Conservation (phyloP, 2,329 filamentous ascomycete species). For the Furcasterigmium sp. region DNA sequence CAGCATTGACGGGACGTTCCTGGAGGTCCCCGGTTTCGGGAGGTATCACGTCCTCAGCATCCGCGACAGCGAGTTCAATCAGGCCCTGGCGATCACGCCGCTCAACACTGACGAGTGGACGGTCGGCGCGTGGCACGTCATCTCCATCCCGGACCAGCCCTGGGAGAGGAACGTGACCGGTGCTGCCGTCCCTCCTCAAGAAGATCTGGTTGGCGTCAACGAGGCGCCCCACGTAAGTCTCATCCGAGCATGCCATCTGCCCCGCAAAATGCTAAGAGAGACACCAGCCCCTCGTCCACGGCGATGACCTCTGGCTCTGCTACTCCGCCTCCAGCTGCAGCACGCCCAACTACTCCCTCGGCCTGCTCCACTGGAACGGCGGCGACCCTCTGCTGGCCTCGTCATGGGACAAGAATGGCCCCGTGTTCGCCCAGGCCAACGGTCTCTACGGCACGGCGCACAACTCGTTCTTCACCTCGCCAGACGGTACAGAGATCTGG, state of each 20-base stretch:
- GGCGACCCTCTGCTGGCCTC: constrained; percentile 4
- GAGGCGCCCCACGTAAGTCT: constrained; percentile 1
- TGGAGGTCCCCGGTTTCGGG: constrained; percentile 5
- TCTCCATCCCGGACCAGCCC: constrained; percentile 11
- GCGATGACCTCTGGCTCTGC: constrained; percentile 10
- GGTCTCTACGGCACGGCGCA: constrained; percentile 12
- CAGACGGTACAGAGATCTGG: constrained; percentile 2
- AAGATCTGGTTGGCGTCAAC: constrained; percentile 2
- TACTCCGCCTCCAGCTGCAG: constrained; percentile 12
- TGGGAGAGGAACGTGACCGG: constrained; percentile 10
- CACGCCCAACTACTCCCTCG: constrained; percentile 10
- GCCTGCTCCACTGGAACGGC: constrained; percentile 9
- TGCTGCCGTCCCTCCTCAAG: background rate
- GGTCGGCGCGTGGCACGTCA: constrained; percentile 10
- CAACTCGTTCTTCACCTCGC: constrained; percentile 9
- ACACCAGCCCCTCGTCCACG: constrained; percentile 9
- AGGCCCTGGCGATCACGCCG: constrained; percentile 9
- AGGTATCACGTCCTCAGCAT: constrained; percentile 10
- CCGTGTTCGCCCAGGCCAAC: constrained; percentile 11
- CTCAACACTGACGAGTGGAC: constrained; percentile 9
- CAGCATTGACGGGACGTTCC: constrained; percentile 2
- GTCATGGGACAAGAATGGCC: constrained; percentile 10
- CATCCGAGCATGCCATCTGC: background rate
- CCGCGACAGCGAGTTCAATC: constrained; percentile 4
- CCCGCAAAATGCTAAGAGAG: background rate